Conservation (phyloP, 176 grass and related monocot genomes). For the Calamus simplicifolius region DNA sequence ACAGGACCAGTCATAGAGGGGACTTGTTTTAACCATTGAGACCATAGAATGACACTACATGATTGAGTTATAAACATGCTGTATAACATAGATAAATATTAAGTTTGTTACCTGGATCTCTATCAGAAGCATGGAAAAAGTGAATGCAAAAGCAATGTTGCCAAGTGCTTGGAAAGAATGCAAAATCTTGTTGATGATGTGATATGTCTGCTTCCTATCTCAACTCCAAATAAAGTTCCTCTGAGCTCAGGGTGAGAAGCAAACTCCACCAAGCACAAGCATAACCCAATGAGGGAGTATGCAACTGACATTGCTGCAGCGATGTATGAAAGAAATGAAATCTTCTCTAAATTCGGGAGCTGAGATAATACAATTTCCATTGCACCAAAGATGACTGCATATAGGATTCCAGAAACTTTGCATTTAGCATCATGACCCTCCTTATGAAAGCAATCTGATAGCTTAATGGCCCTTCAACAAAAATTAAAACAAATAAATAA, state of each 20-base stretch:
- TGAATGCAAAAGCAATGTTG: constrained; percentile 3
- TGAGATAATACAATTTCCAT: constrained; percentile 5
- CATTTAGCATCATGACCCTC: background rate
- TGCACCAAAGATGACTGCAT: background rate
- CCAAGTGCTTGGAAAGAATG: constrained; percentile 7
- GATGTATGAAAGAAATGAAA: constrained; percentile 1
- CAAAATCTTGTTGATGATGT: background rate
- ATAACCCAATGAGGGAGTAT: constrained; percentile 7
- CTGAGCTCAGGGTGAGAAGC: constrained; percentile 1
- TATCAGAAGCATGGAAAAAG: constrained; percentile 10
- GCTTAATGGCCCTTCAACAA: background rate
- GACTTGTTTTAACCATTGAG: no score
- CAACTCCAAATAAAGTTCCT: constrained; percentile 3
- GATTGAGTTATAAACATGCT: no score
- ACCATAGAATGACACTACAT: no score
- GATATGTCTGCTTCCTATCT: background rate
- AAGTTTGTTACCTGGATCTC: constrained; percentile 1
- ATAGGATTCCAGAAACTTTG: background rate
- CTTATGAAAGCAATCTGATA: constrained; percentile 5
- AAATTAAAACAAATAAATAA: no score
- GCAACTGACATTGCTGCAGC: constrained; percentile 1
- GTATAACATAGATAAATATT: no score
- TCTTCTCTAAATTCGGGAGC: constrained; percentile 9
- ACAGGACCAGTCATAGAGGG: no score
- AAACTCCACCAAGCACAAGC: background rate